Conservation (phyloP, 352 stramenopile species). For the Blastocystis sp. region DNA sequence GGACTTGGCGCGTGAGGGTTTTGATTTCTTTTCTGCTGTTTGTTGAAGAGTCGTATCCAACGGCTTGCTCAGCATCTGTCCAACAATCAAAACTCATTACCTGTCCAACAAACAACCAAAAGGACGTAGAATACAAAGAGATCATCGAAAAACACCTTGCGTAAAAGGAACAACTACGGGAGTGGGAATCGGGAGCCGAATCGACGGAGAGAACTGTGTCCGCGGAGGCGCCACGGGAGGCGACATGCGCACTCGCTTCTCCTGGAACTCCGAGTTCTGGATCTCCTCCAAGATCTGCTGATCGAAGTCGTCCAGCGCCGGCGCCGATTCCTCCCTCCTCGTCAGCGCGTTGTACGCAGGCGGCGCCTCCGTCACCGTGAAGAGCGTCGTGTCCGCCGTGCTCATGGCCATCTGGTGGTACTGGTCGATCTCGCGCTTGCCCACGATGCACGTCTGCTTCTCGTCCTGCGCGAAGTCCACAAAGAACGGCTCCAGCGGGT, state of each 20-base stretch:
- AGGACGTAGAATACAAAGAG: background rate
- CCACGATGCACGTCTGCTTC: slow-evolving; percentile 17
- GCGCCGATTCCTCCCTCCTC: background rate
- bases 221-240: background rate
- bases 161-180: background rate
- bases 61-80: background rate
- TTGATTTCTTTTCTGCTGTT: slow-evolving; percentile 40
- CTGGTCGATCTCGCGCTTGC: slow-evolving; percentile 23
- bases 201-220: slow-evolving; percentile 46
- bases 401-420: slow-evolving; percentile 31
- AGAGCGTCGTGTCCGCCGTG: slow-evolving; percentile 37
- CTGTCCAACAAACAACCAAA: background rate
- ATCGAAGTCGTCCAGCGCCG: slow-evolving; percentile 25
- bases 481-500: slow-evolving; percentile 40
- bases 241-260: background rate
- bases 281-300: slow-evolving; percentile 48
- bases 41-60: slow-evolving; percentile 26
- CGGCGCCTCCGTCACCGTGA: slow-evolving; percentile 26
- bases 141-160: background rate
- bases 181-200: background rate
- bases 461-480: slow-evolving; percentile 64
- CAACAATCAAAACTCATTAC: no score
- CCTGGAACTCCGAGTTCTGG: background rate
- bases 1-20: slow-evolving; percentile 35
- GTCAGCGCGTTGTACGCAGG: background rate